Evolutionary conservation across 306 rosid species (phyloP).

Genomic region (Calophaca sinica): DNA sequence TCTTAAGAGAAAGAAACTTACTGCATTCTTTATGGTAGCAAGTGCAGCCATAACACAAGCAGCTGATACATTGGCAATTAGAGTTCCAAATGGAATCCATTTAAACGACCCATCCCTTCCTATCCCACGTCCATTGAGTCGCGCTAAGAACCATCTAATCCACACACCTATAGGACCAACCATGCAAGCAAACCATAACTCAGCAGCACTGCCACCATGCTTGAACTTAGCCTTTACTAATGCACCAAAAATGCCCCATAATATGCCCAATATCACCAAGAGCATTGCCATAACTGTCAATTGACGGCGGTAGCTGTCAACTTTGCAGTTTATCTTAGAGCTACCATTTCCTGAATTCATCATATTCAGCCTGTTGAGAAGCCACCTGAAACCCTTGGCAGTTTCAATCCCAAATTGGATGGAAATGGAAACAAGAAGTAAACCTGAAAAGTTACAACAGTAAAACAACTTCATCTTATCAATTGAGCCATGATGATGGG

Average conservation of each 20-base stretch:
- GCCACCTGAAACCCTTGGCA: constrained; percentile 73
- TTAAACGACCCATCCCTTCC: constrained; percentile 61
- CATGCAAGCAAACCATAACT: constrained; percentile 81
- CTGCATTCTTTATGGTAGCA: constrained; percentile 61
- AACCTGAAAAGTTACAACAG: constrained; percentile 56
- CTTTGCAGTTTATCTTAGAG: constrained; percentile 51
- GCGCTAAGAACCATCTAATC: constrained; percentile 91
- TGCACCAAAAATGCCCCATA: constrained; percentile 67
- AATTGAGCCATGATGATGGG: constrained; percentile 25
- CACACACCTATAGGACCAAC: constrained; percentile 91
- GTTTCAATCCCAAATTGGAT: constrained; percentile 77
- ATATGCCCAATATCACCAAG: constrained; percentile 53
- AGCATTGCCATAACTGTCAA: constrained; percentile 56
- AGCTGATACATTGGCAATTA: constrained; percentile 84
- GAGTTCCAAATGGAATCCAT: constrained; percentile 91
- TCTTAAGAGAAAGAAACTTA: constrained; percentile 42
- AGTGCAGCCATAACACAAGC: constrained; percentile 87
- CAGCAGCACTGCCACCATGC: constrained; percentile 56
- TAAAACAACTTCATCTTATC: constrained; percentile 18
- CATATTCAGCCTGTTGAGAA: constrained; percentile 50
- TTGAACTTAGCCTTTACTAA: constrained; percentile 56
- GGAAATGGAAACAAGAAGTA: constrained; percentile 74
- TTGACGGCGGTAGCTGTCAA: constrained; percentile 58
- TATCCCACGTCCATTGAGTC: constrained; percentile 80
- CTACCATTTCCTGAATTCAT: constrained; percentile 42